These are phyloP conservation scores for Spizellomyces punctatus DNA, from an alignment of 192 early-diverging fungal species.

Conservation along the genomic window DNA sequence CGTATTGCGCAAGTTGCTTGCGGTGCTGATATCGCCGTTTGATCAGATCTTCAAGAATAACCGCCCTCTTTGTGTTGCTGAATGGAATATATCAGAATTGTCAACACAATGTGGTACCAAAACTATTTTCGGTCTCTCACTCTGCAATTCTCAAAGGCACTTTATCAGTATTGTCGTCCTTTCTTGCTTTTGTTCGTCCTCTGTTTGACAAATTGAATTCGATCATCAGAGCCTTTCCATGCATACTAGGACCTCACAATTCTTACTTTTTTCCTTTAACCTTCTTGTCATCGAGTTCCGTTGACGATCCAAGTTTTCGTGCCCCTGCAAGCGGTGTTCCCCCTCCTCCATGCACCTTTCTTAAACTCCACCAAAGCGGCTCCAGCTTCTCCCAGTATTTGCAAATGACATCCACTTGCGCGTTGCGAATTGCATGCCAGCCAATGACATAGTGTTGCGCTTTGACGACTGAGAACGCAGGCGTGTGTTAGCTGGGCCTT, in stretches of 20 bases:
- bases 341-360: slow-evolving; percentile 33
- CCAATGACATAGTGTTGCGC: slow-evolving; percentile 38
- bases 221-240: background rate
- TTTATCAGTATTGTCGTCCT: slow-evolving; percentile 37
- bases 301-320: background rate
- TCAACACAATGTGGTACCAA: background rate
- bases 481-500: slow-evolving; percentile 27
- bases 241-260: slow-evolving; percentile 13
- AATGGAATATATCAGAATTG: background rate
- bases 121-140: slow-evolving; percentile 8
- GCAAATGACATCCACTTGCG: slow-evolving; percentile 36
- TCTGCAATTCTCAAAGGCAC: slow-evolving; percentile 39
- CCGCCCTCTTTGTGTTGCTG: slow-evolving; percentile 40
- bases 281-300: slow-evolving; percentile 33
- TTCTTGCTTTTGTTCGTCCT: slow-evolving; percentile 28
- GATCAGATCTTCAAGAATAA: slow-evolving; percentile 47
- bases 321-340: background rate
- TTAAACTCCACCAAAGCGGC: slow-evolving; percentile 49
- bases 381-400: slow-evolving; percentile 58
- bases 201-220: slow-evolving; percentile 15
- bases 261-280: slow-evolving; percentile 37
- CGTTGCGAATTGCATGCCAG: slow-evolving; percentile 37
- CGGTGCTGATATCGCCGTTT: slow-evolving; percentile 39
- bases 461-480: slow-evolving; percentile 48
- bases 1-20: slow-evolving; percentile 20